Base-by-base conservation (phyloP, 441 rosid genomes). In the Eruca vesicaria region DNA sequence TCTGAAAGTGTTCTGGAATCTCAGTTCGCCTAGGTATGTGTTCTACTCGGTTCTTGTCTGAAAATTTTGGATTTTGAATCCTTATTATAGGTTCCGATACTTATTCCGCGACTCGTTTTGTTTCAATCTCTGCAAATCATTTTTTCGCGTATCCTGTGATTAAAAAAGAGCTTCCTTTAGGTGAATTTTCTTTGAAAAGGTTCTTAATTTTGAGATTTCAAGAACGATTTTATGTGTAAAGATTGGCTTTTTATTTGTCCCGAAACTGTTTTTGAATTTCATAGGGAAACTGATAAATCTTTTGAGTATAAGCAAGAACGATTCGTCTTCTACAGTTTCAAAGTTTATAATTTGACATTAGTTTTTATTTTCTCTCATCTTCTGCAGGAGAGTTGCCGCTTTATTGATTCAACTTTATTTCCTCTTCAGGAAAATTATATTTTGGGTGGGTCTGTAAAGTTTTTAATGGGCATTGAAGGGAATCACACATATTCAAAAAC, bases 11-110 rank as follows among this genome's bases (percentile, higher is more conserved):
- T 50, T 33, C 33, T 28, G 32, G 62, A 50, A 67, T 67, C 55
- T 59, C 68, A 45, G 29, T 67, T 48, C 68, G 21, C 31, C 7
- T 41, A 33, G 78, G 78, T 74, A 67, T 32, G 68, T 74, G 18
- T 48, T 66, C 60, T 58, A 56, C 28, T 65, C 7, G 14, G 19
- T 29, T 56, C 65, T 65, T 43, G 18, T 65, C 71, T 29, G 56
- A 63, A 53, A 38, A 12, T 20, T 23, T 32, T 14, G 19, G 23
- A 29, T 38, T 55, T 15, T 63, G n/a, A 29, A 23, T n/a, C 7
- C 14, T 21, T 9, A 23, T 23, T 18, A 19, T 2, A 61, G 48
- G 33, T n/a, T 63, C 21, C 28, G 36, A 48, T 71, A 18, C 41
- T 59, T 29, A 21, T 7, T 41, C 16, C 31, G 56, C 20, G 53